Base-by-base conservation (phyloP, 768 basidiomycete genomes). In the Fomitopsis pulvina region DNA sequence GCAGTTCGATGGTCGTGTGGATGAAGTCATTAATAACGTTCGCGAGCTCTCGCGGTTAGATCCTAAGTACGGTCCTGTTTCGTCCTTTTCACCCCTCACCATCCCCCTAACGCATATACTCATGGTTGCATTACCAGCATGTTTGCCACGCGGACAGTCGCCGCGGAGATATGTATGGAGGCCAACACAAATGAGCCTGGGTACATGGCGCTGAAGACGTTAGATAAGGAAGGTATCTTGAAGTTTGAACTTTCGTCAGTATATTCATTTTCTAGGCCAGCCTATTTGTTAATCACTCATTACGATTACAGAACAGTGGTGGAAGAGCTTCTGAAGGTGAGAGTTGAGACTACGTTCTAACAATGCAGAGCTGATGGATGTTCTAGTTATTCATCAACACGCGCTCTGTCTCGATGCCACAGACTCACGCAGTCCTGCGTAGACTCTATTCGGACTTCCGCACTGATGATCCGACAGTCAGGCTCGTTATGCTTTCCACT, bases 141-240 rank as follows among this genome's bases (percentile, higher is more conserved):
- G 86, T 90, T 87, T 62, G 71, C 89, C 44, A 86, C 80, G 58
- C 80, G 87, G 41, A 88, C 87, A 11, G 85, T 90, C n/a, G 87
- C 86, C 0, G 85, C 81, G 1, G 87, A 90, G 61, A 77, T 87
- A 22, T 86, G 85, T 59, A 87, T 90, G 83, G 87, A 90, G 64
- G 79, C 82, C 16, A 83, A 81, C 65, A 64, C 71, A 14, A 90
- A 90, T 51, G 80, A 85, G 48, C 66, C 75, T 5, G 86, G 79
- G 16, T 90, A 87, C 63, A 65, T 66, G 34, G 87, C 85, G 28
- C 68, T 90, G 48, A 86, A 85, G 63, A 66, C 70, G 47, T 70
- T 90, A 30, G 79, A 87, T 65, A 79, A 79, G 51, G 71, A 77
- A 20, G 80, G 81, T 1, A 73, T 78, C 49, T 72, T 90, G 16